These are phyloP conservation scores for Ogataea angusta DNA, from an alignment of 805 yeast species.

Conservation along the genomic window DNA sequence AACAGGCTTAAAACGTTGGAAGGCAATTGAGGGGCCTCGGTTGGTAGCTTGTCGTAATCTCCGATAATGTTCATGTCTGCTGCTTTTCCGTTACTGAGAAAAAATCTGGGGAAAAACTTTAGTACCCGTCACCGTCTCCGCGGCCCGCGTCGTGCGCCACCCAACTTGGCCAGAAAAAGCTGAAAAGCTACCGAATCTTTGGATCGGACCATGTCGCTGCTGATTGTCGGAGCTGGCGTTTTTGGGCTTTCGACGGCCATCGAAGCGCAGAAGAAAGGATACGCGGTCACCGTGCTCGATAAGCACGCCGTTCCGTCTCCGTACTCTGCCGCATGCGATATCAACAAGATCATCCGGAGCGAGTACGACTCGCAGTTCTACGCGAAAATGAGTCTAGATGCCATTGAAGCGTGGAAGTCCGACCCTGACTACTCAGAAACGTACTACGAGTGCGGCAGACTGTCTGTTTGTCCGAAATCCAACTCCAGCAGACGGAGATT, in stretches of 20 bases:
- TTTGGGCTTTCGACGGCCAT: conserved; percentile 46
- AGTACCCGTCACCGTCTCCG: too few relatives aligned
- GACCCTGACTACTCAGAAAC: conserved; percentile 33
- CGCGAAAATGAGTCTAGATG: conserved; percentile 43
- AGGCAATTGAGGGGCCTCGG: conserved; percentile 46
- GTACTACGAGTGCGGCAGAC: conserved; percentile 41
- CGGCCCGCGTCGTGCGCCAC: conserved; percentile 2
- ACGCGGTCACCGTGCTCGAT: conserved; percentile 38
- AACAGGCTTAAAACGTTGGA: conserved; percentile 61
- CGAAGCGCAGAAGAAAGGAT: conserved; percentile 33
- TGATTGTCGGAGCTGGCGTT: conserved; percentile 40
- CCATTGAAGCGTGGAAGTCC: conserved; percentile 37
- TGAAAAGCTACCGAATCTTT: background rate
- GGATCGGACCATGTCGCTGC: conserved; percentile 11
- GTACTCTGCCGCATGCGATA: conserved; percentile 46
- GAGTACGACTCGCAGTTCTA: conserved; percentile 44
- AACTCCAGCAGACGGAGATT: conserved; percentile 35
- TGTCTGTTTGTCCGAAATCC: conserved; percentile 35
- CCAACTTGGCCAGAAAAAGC: background rate
- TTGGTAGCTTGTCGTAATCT: conserved; percentile 39
- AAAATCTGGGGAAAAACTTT: background rate
- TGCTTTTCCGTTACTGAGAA: background rate
- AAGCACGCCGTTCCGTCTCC: conserved; percentile 41
- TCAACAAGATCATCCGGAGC: conserved; percentile 46
- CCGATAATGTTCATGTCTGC: conserved; percentile 1